Base-by-base conservation (phyloP, 345 rosid species). In the Nasturtium officinale region DNA sequence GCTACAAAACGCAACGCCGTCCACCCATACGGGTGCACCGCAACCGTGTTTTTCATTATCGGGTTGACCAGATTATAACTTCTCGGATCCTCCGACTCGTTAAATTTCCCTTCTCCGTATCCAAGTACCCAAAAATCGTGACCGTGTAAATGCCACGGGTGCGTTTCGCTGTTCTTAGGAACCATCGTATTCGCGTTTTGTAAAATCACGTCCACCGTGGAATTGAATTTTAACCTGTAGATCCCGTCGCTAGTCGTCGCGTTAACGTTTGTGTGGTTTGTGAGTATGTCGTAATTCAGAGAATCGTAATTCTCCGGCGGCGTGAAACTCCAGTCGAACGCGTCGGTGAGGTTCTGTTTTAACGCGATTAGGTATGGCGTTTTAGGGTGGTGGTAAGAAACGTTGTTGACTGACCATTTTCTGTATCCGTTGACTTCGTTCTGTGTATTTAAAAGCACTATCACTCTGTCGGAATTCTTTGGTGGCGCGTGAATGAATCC, bases 71-170 rank as follows among this genome's bases (percentile, higher is more conserved):
- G 61, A 62, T 88, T 90, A 73, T 77, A 92, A 12, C 74, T 73
- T 62, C 61, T 78, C 0, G 83, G 77, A 51, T 92, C 92, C 9
- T 75, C 79, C 8, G 20, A 10, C 38, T 69, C 42, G 50, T 90
- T 77, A 25, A 87, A 92, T 62, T 89, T 85, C 0, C 96, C 95
- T 10, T 53, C 63, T 4, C 96, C 96, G 3, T 88, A 83, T 0
- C 94, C 89, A 0, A 92, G 51, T 5, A 88, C 94, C 97, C 94
- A 91, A 58, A 89, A 91, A 77, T 89, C 96, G 66, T 89, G 96
- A 28, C 96, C 96, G 25, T 90, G 96, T 2, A 90, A 79, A 81
- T 88, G 98, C 98, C 95, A 82, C 0, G 95, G 86, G 62, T 92
- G 98, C 2, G 96, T 92, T 82, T 85, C 96, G 28, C 95, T 88